Base-by-base conservation (phyloP, 441 rosid species). In the Bocquillonia castaneifolia region DNA sequence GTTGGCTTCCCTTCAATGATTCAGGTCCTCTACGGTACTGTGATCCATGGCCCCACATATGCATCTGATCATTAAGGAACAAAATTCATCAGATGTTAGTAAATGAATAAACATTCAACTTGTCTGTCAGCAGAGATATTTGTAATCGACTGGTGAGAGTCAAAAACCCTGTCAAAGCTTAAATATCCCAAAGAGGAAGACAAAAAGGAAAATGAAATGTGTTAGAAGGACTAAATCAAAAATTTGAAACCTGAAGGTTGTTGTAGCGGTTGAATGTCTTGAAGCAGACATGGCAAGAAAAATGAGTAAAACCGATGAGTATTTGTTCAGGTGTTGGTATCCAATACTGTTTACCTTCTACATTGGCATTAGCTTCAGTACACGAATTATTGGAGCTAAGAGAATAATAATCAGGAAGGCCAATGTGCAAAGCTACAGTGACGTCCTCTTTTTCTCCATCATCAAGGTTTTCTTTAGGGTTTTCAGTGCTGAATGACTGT, bases 31-130 rank as follows among this genome's bases (percentile, higher is more conserved):
- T 83, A 1, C 97, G 78, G 69, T 89, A 89, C 61, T 89, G 91
- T 31, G 96, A 89, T 70, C 96, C 96, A 47, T 91, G 97, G 4
- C 96, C 93, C 97, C 97, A 91, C 92, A 89, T 83, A 75, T 89
- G 97, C 93, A 91, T 91, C 93, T 83, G 77, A 3, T 3, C 40
- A 36, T 5, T 60, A 31, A 57, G 34, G 34, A 36, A 0, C 23
- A 54, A 54, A 66, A 4, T 20, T n/a, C 15, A 14, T 18, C 8
- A 65, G 22, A 36, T 36, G 51, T 18, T 18, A 18, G 20, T 47
- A 4, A 22, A 47, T 7, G 51, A 47, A 20, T 40, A 40, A 4
- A 12, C 45, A 34, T 34, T 34, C 37, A 34, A 7, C 7, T 34
- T 34, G n/a, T n/a, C n/a, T n/a, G n/a, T n/a, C n/a, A n/a, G n/a